phyloP scores from a whole-genome alignment of 306 rosid species.

The Lathyrus tuberosus region DNA sequence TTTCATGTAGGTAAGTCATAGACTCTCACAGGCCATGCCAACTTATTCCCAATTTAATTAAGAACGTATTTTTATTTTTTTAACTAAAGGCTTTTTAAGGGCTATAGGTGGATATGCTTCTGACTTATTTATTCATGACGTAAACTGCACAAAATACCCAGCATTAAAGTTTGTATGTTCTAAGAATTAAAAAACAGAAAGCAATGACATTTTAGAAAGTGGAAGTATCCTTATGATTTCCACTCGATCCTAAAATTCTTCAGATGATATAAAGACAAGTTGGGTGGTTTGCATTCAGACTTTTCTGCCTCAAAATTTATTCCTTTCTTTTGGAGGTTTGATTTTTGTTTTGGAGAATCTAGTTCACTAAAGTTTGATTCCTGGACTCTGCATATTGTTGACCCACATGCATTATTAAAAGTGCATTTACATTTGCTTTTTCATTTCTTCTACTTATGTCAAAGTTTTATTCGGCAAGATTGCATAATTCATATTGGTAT shows the following conservation, averaged over 20 bases:
- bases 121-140: slow-evolving; percentile 1
- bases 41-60: too few species aligned
- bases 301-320: slow-evolving; percentile 6
- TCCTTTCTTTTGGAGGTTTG: background rate
- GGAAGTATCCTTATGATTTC: slow-evolving; percentile 39
- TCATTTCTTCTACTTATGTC: slow-evolving; percentile 28
- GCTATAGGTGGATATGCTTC: too few species aligned
- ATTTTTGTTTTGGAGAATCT: slow-evolving; percentile 32
- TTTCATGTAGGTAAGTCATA: too few species aligned
- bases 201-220: slow-evolving; percentile 25
- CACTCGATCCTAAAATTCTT: slow-evolving; percentile 29
- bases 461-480: background rate
- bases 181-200: background rate
- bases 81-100: too few species aligned
- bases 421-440: background rate
- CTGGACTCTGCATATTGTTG: slow-evolving; percentile 14
- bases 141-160: slow-evolving; percentile 34
- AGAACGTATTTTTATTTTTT: too few species aligned
- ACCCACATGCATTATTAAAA: slow-evolving; percentile 32
- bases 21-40: too few species aligned
- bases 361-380: slow-evolving; percentile 37
- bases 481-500: slow-evolving; percentile 13
- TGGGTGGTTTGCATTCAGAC: slow-evolving; percentile 42
- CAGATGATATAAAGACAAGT: slow-evolving; percentile 24
- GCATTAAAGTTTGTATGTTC: background rate